Evolutionary conservation across 805 yeast genomes (phyloP).

Genomic region (Spathaspora arborariae): DNA sequence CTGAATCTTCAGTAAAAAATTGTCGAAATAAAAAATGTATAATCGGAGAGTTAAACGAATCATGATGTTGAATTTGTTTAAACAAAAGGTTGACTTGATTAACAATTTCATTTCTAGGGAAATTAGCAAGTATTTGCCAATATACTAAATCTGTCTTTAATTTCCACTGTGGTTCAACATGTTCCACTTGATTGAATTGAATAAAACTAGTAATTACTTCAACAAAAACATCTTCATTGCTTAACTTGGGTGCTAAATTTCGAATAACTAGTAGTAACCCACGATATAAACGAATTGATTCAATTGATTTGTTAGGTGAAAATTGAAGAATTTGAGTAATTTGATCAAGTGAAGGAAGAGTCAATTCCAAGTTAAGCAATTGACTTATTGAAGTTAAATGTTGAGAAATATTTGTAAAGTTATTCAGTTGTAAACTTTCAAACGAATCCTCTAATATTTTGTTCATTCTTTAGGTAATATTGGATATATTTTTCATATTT

Average conservation of each 20-base stretch:
- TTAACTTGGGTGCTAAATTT: constrained; percentile 1
- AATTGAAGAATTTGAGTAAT: not conserved
- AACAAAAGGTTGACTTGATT: not conserved
- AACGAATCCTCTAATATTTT: not conserved
- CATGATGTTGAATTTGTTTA: not conserved
- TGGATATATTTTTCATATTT: too few relatives aligned
- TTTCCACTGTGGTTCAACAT: constrained; percentile 7
- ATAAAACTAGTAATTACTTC: not conserved
- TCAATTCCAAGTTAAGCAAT: not conserved
- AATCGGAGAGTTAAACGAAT: constrained; percentile 5
- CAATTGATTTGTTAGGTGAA: not conserved
- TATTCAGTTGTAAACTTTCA: not conserved
- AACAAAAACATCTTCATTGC: not conserved
- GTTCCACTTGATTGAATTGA: not conserved
- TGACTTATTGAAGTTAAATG: not conserved
- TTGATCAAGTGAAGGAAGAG: not conserved
- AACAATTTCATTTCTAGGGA: constrained; percentile 9
- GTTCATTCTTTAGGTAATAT: not conserved
- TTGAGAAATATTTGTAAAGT: not conserved
- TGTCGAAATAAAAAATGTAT: constrained; percentile 10
- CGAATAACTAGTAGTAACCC: constrained; percentile 7
- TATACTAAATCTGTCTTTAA: constrained; percentile 15
- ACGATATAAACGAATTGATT: constrained; percentile 6
- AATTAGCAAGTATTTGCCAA: constrained; percentile 23
- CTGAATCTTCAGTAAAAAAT: constrained; percentile 24